Evolutionary conservation across 106 monocot genomes (phyloP), one percentile per base, ranked within the genome.

Genomic region (Acorus calamus): DNA sequence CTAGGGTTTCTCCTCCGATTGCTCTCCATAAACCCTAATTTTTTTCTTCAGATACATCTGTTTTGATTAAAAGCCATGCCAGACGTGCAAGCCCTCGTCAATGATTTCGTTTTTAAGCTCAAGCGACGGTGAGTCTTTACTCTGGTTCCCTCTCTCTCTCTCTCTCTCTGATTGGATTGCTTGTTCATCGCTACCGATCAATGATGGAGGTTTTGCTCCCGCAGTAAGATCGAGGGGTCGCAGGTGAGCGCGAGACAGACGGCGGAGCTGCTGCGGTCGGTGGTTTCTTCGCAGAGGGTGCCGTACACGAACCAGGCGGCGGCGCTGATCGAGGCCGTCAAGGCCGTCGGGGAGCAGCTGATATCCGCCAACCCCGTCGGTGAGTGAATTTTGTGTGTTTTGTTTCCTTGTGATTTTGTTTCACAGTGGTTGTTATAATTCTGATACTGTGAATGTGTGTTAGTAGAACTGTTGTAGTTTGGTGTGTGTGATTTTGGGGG

Each of bases 181-280:
- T 54, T 42, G 2, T 57, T 46, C 13, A 8, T 56, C 4, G 6
- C 14, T 43, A 45, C 4, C 6, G 7, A 8, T 2, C 14, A 14
- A n/a, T 47, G 12, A 44, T 51, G 14, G 42, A 9, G 50, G 52
- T 28, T 28, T 28, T 28, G 28, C 28, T 28, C n/a, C 14, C 5
- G 44, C 69, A 98, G 98, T 48, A 98, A 77, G 77, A 83, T 98
- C 42, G 98, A 98, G 75, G 98, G 98, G 13, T 98, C 98, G 55
- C 92, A 98, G 44, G 92, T 82, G 53, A 83, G 58, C 47, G 98
- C 98, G 11, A 71, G 72, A 72, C 85, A 83, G 59, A 92, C 98
- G 5, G 92, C 98, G 43, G 98, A 88, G 79, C 64, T 98, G 55
- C 98, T 98, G 46, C 85, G 98, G 56, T 77, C 80, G 46, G 85